These are phyloP conservation scores for Penicillium coffeae DNA, from an alignment of 495 filamentous ascomycete genomes.

Conservation along the genomic window DNA sequence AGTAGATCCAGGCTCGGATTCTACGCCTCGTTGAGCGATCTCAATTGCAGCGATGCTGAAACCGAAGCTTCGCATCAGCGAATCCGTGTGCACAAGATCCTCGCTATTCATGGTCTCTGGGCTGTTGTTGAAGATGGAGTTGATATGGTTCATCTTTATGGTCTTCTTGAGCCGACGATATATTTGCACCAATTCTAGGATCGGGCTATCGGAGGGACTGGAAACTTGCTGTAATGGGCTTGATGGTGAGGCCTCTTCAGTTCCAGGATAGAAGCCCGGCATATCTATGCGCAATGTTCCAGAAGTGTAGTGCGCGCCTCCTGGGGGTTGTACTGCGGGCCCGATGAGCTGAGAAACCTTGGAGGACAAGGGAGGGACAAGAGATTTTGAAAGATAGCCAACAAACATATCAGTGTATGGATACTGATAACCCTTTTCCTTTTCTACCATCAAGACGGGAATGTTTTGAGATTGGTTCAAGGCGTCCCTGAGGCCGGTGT, in stretches of 20 bases:
- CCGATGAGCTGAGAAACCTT: slow-evolving; percentile 50
- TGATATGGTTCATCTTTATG: slow-evolving; percentile 65
- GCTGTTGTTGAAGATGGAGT: slow-evolving; percentile 43
- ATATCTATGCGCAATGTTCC: slow-evolving; percentile 37
- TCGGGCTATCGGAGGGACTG: slow-evolving; percentile 37
- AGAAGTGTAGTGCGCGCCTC: background rate
- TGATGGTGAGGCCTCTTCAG: slow-evolving; percentile 30
- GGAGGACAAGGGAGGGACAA: slow-evolving; percentile 58
- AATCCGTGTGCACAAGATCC: slow-evolving; percentile 60
- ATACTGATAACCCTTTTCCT: slow-evolving; percentile 31
- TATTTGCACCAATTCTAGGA: slow-evolving; percentile 71
- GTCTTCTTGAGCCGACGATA: slow-evolving; percentile 80
- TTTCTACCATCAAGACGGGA: slow-evolving; percentile 36
- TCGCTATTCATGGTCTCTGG: slow-evolving; percentile 37
- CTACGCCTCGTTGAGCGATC: slow-evolving; percentile 85
- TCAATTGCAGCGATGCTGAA: slow-evolving; percentile 88
- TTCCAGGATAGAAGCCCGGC: slow-evolving; percentile 42
- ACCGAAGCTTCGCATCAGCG: slow-evolving; percentile 69
- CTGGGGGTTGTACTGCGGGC: slow-evolving; percentile 18
- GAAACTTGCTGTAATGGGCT: slow-evolving; percentile 34
- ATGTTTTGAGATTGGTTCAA: slow-evolving; percentile 36
- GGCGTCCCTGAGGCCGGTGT: slow-evolving; percentile 24
- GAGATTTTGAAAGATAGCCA: slow-evolving; percentile 55
- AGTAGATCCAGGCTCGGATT: slow-evolving; percentile 68
- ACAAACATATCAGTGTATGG: slow-evolving; percentile 57